Evolutionary conservation across 345 rosid species (phyloP), one percentile per base, ranked within the genome.

Genomic region (Mercurialis annua): DNA sequence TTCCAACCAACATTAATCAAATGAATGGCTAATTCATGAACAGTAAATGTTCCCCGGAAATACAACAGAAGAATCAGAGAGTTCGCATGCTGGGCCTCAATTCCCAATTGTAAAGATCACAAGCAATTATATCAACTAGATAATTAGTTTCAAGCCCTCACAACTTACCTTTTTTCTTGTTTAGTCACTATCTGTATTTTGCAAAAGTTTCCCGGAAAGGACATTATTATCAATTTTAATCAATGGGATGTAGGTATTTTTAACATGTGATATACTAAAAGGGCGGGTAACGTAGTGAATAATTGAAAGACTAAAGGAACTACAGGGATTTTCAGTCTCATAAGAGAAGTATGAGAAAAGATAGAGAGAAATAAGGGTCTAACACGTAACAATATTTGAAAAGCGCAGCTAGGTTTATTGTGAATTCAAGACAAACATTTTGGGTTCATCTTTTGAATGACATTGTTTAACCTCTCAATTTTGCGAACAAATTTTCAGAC

Each of bases 381-480:
- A 40, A 36, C 46, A 59, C 36, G n/a, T 20, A 21, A 14, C 15
- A 20, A 1, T 29, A 6, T 4, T 11, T 10, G 27, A 40, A 29
- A 42, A 61, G 23, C 65, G 43, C 3, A 43, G 51, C 34, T 24
- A 7, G 20, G 36, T 18, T 42, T 1, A 40, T 7, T 14, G 49
- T 15, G 33, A 40, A 11, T 40, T 31, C 11, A 27, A 12, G 11
- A 60, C 17, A 38, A 60, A 40, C 64, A 60, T 8, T 40, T 2
- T 40, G 33, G 21, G 64, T 38, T 50, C 64, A 60, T 60, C 50
- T 60, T 36, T n/a, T 59, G 11, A 44, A 60, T n/a, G 23, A 42
- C 12, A 20, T 21, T 38, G 16, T 29, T 24, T 40, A n/a, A 40
- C 31, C 29, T 10, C 57, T 24, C 26, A 60, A 11, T 31, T 60